Evolutionary conservation across 805 yeast species (phyloP), one percentile per base, ranked within the genome.

Genomic region (Saturnispora kantuleensis): DNA sequence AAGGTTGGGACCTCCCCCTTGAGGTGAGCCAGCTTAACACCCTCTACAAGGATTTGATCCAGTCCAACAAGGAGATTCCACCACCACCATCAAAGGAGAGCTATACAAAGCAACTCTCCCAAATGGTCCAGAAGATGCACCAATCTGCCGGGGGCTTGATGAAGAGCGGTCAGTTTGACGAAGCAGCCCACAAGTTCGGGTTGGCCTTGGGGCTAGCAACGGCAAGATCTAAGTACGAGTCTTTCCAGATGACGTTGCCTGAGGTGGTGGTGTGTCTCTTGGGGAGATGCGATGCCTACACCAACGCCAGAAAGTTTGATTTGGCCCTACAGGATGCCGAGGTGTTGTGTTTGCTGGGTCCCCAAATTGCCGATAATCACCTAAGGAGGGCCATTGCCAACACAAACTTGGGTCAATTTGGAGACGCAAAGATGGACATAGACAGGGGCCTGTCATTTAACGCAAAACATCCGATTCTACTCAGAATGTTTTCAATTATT

Each of bases 391-490:
- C 87, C 1, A 78, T 82, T 40, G 77, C 84, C 38, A 68, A 71
- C 51, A 63, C 65, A 52, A 77, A 81, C 53, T 64, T 84, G 57
- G 84, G 82, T 1, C 76, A 77, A 58, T 71, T 74, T 47, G 73
- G 72, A 38, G 76, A 70, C 8, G 82, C 88, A 2, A 75, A 77
- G 49, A 74, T 75, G 2, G 83, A 77, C 53, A 73, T 81, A 54
- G 89, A 82, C 62, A 72, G 89, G 58, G 94, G 89, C 0, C 66
- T 84, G 47, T 67, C 81, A n/a, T 74, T 82, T 53, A 74, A 67
- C 47, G 76, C 78, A 35, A 67, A 66, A 35, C 77, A 82, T 52
- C 60, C 62, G 10, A 66, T 78, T 47, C 59, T 80, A 37, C 55
- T 61, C 35, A 65, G 70, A 32, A 79, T 79, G 53, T 65, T 76